Conservation (phyloP, 2,329 filamentous ascomycete species). For the Saccharata proteae region DNA sequence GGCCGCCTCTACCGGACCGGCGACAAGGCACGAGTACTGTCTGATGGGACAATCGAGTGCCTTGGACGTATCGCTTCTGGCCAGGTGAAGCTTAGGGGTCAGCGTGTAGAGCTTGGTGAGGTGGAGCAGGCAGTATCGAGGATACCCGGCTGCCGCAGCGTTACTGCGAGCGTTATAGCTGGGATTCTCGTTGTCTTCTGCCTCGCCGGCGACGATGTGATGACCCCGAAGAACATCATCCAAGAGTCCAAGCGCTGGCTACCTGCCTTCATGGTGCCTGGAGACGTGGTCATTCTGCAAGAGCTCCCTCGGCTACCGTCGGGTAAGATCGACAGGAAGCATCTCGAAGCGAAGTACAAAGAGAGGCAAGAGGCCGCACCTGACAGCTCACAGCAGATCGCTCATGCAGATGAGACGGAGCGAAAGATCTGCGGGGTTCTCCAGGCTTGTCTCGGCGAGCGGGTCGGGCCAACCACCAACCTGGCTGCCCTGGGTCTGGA, state of each 20-base stretch:
- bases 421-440: constrained; percentile 29
- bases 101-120: constrained; percentile 66
- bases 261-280: constrained; percentile 71
- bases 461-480: constrained; percentile 26
- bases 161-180: constrained; percentile 53
- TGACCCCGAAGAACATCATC: constrained; percentile 36
- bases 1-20: constrained; percentile 73
- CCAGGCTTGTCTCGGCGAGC: constrained; percentile 28
- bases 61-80: constrained; percentile 67
- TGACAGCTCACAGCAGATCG: constrained; percentile 10
- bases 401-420: constrained; percentile 1
- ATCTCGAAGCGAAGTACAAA: constrained; percentile 46
- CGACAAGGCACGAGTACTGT: constrained; percentile 61
- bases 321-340: constrained; percentile 67
- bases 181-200: constrained; percentile 67
- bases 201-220: constrained; percentile 35
- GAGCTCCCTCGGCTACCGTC: constrained; percentile 66
- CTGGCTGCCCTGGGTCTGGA: constrained; percentile 51
- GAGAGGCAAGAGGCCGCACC: constrained; percentile 12
- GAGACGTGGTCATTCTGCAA: constrained; percentile 52
- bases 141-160: constrained; percentile 41
- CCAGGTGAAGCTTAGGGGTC: constrained; percentile 78
- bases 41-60: constrained; percentile 65
- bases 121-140: constrained; percentile 24
- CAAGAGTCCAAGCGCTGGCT: constrained; percentile 61